Evolutionary conservation across 352 stramenopile genomes (phyloP), one percentile per base, ranked within the genome.

Genomic region (Thalassiosira hispida): DNA sequence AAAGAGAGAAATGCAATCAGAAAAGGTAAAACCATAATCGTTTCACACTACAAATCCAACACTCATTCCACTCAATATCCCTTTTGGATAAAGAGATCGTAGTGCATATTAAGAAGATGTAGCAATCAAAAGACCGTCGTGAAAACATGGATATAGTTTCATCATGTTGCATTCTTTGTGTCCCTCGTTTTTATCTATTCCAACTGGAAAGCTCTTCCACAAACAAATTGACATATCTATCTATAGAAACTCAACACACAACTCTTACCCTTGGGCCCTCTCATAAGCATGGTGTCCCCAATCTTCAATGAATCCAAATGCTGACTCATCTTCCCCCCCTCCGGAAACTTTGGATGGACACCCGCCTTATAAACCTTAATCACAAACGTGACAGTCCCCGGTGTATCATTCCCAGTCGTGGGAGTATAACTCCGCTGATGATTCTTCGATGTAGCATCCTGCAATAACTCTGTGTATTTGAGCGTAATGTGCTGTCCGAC

Each of bases 341-440:
- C 94, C 0, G 96, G 97, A 84, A 99, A 99, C 80, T 98, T 98
- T 1, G 96, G 96, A 89, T 98, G 95, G 33, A 98, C 92, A 78
- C 97, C 94, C 40, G 94, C 93, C 67, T 97, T 97, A 92, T 99
- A 99, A 12, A 99, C 92, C 83, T 99, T 99, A 76, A 98, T 87
- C n/a, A 98, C 93, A 40, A 98, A 87, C 63, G 97, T 96, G 31
- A 98, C 94, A 81, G 95, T 96, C 18, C 96, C 96, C 22, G 95
- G 84, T 14, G 91, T 94, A 69, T 98, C 95, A 77, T 99, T 95
- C 35, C 96, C 97, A 77, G 91, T 98, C 40, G 97, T 94, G 16
- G 97, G 97, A 31, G 97, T 99, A 88, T 99, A 99, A 62, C 92
- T 96, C 55, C 96, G 92, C 55, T 89, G 82, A 31, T 73, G 96